These are phyloP conservation scores for Exobasidium rhododendri DNA, from an alignment of 1,284 basidiomycete genomes.

Conservation along the genomic window DNA sequence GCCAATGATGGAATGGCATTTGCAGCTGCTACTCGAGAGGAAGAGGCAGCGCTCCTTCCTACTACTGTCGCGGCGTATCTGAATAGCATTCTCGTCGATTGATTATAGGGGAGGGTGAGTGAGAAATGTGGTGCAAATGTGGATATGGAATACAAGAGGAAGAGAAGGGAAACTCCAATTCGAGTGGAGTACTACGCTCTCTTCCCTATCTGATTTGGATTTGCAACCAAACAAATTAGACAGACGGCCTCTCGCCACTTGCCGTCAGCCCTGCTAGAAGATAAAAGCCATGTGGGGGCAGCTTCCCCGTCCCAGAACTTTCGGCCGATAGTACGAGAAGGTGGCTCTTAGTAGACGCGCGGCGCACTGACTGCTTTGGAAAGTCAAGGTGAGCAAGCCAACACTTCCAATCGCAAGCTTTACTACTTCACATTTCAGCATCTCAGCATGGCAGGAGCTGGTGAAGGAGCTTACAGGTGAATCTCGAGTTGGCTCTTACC, in stretches of 20 bases:
- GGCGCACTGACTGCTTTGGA: background rate
- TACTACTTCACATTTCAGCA: background rate
- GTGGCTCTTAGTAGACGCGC: background rate
- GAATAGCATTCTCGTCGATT: conserved; percentile 2
- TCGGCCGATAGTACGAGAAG: background rate
- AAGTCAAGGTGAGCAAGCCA: background rate
- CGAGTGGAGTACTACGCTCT: background rate
- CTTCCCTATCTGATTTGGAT: background rate
- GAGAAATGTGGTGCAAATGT: no score
- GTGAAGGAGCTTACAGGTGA: conserved; percentile 50
- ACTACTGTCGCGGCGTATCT: background rate
- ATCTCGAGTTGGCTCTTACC: no score
- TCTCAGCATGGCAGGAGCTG: conserved; percentile 34
- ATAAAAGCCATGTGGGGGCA: background rate
- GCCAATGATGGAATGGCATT: conserved; percentile 28
- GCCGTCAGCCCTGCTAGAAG: background rate
- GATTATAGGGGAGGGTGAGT: no score
- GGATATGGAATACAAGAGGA: background rate
- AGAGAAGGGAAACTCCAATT: background rate
- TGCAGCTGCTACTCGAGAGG: conserved; percentile 12
- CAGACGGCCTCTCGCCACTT: background rate
- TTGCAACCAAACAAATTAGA: no score
- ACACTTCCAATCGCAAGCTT: no score
- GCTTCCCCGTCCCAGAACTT: background rate
- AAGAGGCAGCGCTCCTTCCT: background rate